Evolutionary conservation across 495 filamentous ascomycete species (phyloP).

Genomic region (Amorphotheca resinae): DNA sequence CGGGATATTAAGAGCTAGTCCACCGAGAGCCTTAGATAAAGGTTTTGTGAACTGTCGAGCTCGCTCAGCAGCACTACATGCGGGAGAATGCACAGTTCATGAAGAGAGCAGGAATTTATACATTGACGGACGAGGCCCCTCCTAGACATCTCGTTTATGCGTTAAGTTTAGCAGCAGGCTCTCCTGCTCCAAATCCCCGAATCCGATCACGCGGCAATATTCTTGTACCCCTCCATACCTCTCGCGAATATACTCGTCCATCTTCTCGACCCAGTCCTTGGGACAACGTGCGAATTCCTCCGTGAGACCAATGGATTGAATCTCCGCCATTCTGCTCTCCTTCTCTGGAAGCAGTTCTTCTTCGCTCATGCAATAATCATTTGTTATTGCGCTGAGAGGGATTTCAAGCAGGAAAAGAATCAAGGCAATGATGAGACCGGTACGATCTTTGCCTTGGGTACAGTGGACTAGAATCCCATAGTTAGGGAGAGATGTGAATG

Average conservation of each 20-base stretch:
- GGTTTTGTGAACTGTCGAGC: no score
- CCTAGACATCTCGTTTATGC: no score
- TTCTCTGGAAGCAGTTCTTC: conserved; percentile 46
- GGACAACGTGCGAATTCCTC: conserved; percentile 57
- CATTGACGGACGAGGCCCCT: no score
- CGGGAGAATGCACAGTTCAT: no score
- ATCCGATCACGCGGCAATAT: conserved; percentile 15
- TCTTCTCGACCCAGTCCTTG: conserved; percentile 25
- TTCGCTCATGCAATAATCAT: conserved; percentile 53
- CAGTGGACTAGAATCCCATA: conserved; percentile 56
- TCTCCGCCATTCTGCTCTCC: conserved; percentile 52
- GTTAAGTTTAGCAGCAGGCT: no score
- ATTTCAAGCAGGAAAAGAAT: conserved; percentile 46
- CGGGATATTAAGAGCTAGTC: no score
- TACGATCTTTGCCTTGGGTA: conserved; percentile 82
- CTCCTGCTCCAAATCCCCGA: conserved; percentile 7
- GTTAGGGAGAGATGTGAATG: conserved; percentile 11
- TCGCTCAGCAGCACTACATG: no score
- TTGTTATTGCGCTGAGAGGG: conserved; percentile 38
- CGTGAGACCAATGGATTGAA: conserved; percentile 51
- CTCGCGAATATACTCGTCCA: conserved; percentile 12
- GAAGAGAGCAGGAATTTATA: no score
- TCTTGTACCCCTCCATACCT: conserved; percentile 16
- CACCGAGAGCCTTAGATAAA: no score
- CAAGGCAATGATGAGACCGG: conserved; percentile 59